Conservation (phyloP, 2,329 filamentous ascomycete genomes). For the Diplodia mutila region DNA sequence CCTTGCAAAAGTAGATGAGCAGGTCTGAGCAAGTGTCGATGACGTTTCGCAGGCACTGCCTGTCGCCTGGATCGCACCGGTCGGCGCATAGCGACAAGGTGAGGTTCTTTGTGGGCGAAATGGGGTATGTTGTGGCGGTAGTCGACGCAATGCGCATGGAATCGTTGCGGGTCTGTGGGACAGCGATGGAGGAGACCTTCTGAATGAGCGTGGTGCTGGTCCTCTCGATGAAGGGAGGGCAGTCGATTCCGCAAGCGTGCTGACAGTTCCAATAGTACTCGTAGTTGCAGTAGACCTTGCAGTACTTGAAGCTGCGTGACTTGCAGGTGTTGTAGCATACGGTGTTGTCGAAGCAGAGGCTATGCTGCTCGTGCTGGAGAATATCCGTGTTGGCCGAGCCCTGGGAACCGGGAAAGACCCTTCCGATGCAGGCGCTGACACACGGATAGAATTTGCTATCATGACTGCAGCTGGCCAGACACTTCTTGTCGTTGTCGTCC, state of each 20-base stretch:
- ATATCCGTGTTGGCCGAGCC: background rate
- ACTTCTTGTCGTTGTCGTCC: background rate
- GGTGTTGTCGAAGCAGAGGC: background rate
- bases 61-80: no score
- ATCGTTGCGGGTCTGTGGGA: no score
- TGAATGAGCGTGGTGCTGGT: background rate
- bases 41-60: no score
- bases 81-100: no score
- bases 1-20: no score
- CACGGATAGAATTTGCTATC: background rate
- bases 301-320: background rate
- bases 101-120: no score
- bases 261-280: background rate
- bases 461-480: background rate
- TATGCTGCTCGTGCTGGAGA: background rate
- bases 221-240: background rate
- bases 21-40: no score
- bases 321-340: background rate
- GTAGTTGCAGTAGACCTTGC: background rate
- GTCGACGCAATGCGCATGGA: no score
- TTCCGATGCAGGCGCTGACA: background rate
- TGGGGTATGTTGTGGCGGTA: no score
- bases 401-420: background rate
- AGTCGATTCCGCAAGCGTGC: background rate
- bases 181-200: no score